phyloP scores from a whole-genome alignment of 192 early-diverging fungal genomes.

The Dissophora globulifera region DNA sequence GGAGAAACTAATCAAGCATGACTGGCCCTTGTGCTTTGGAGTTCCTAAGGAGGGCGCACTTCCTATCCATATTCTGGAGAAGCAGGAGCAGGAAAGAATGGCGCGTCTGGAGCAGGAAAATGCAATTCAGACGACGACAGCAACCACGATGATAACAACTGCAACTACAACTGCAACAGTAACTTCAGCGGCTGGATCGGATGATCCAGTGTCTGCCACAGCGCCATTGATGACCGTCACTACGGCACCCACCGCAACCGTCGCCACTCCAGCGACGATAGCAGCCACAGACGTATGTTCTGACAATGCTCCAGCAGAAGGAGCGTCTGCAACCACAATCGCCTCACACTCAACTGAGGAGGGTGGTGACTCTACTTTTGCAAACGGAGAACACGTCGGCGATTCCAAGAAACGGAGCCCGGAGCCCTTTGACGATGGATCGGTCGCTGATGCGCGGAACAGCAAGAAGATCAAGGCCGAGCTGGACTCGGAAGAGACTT shows the following conservation, averaged over 20 bases:
- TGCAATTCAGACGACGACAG: not conserved
- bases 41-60: slow-evolving; percentile 56
- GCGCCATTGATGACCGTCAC: too few relatives aligned
- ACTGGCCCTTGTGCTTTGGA: slow-evolving; percentile 92
- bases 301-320: too few relatives aligned
- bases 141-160: too few relatives aligned
- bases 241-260: not conserved
- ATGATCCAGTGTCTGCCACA: too few relatives aligned
- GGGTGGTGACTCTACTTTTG: not conserved
- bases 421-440: not conserved
- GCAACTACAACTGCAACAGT: too few relatives aligned
- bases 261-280: not conserved
- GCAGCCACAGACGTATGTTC: too few relatives aligned
- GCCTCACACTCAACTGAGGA: too few relatives aligned
- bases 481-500: slow-evolving; percentile 11
- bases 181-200: too few relatives aligned
- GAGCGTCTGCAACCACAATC: too few relatives aligned
- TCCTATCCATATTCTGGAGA: slow-evolving; percentile 44
- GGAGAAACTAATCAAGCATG: slow-evolving; percentile 72
- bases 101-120: slow-evolving; percentile 4
- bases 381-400: not conserved
- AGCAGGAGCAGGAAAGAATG: slow-evolving; percentile 15
- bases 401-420: slow-evolving; percentile 39
- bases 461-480: slow-evolving; percentile 44
- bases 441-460: not conserved